phyloP scores from a whole-genome alignment of 2,329 filamentous ascomycete genomes.

The Tolypocladium tropicale region DNA sequence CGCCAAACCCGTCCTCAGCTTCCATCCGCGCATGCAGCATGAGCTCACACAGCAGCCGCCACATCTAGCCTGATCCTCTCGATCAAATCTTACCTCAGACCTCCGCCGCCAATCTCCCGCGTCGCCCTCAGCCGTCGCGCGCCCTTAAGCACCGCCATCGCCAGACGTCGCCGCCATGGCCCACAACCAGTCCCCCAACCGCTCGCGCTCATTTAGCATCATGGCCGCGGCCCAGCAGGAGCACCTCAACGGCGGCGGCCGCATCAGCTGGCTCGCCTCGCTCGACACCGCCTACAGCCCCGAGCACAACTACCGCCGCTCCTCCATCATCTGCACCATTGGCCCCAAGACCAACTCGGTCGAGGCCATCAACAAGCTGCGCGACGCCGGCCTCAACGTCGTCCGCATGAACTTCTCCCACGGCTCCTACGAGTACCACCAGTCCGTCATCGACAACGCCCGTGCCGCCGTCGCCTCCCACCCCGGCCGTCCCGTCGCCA shows the following conservation, averaged over 20 bases:
- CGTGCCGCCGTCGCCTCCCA: conserved; percentile 73
- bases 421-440: conserved; percentile 78
- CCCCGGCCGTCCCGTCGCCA: conserved; percentile 79
- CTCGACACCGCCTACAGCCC: conserved; percentile 87
- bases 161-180: conserved; percentile 18
- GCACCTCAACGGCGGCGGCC: conserved; percentile 69
- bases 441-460: conserved; percentile 95
- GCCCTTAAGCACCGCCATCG: conserved; percentile 1
- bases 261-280: conserved; percentile 53
- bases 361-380: conserved; percentile 92
- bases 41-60: neutral
- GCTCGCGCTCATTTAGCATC: conserved; percentile 25
- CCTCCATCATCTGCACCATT: conserved; percentile 98
- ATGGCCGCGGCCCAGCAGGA: conserved; percentile 65
- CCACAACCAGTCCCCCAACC: conserved; percentile 16
- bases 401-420: conserved; percentile 99
- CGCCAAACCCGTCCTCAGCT: too few species aligned
- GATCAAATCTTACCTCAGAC: neutral
- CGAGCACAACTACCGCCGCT: conserved; percentile 83
- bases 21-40: neutral
- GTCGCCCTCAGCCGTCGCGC: neutral
- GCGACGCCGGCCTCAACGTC: conserved; percentile 85
- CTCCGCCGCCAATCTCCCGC: neutral
- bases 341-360: conserved; percentile 98
- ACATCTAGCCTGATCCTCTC: neutral